Evolutionary conservation across 352 stramenopile species (phyloP), one percentile per base, ranked within the genome.

Genomic region (Hyphochytrium catenoides): DNA sequence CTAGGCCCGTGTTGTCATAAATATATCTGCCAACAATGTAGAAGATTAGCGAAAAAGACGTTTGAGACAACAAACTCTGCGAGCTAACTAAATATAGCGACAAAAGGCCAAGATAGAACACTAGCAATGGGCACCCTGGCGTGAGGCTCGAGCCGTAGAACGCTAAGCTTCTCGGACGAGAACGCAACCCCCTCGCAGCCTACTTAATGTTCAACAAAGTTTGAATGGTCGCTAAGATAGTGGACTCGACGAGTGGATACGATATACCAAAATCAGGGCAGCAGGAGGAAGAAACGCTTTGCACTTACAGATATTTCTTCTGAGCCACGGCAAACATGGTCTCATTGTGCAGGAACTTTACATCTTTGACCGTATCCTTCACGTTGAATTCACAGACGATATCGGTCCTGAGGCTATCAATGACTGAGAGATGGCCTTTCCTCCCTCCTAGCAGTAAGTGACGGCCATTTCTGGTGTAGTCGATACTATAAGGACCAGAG

Each of bases 261-360:
- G n/a, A 35, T n/a, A 12, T 12, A 19, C 30, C 18, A n/a, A 11
- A 11, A n/a, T 3, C 20, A 7, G 26, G 17, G 20, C 30, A 36
- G 14, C 30, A 12, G 19, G 15, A 17, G 19, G 12, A 11, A 46
- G 16, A 19, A 29, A 3, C 11, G 5, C 11, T 33, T 15, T n/a
- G 12, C n/a, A 41, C 47, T 56, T 88, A 96, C 34, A 92, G 76
- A 55, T 95, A 88, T 56, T 96, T 96, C 49, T 86, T 79, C 56
- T 98, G 88, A 11, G 89, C 90, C 0, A 82, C 71, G 0, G 91
- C 90, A 41, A 97, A 91, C 40, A 99, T 65, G 22, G 66, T 91
- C 49, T 93, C 75, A 61, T 97, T 95, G 59, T 99, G 90, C 39
- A 99, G 56, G 54, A 95, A 97, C 21, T 54, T 72, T 2, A 94